Conservation (phyloP, 1,139 yeast genomes). For the Blastobotrys buckinghamii region DNA sequence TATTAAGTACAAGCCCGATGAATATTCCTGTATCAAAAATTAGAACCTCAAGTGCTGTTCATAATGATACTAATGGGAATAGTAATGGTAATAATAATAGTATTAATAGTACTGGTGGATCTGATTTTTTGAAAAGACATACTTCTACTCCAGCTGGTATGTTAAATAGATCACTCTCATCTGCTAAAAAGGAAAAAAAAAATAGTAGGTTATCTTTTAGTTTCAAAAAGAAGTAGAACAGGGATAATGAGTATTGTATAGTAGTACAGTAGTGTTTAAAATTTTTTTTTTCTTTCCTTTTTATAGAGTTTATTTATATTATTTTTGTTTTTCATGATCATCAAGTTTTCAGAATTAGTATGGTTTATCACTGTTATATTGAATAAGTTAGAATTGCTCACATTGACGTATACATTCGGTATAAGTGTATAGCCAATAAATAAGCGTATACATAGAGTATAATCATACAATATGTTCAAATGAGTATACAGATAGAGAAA, state of each 20-base stretch:
- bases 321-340: neutral
- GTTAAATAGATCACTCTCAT: neutral
- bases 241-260: no score
- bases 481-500: no score
- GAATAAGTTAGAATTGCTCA: no score
- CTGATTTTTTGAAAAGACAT: slow-evolving; percentile 5
- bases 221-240: slow-evolving; percentile 9
- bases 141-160: slow-evolving; percentile 7
- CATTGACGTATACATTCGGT: no score
- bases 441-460: no score
- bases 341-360: no score
- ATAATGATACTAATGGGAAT: neutral
- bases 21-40: slow-evolving; percentile 5
- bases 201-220: slow-evolving; percentile 22
- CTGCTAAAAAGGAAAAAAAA: slow-evolving; percentile 13
- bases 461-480: no score
- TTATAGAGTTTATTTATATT: neutral
- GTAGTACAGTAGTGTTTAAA: neutral
- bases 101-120: no score
- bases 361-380: no score
- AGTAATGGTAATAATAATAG: neutral
- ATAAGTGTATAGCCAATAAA: no score
- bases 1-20: neutral
- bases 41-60: neutral
- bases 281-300: neutral